Base-by-base conservation (phyloP, 371 early-diverging fungal genomes). In the Lichtheimia ornata region DNA sequence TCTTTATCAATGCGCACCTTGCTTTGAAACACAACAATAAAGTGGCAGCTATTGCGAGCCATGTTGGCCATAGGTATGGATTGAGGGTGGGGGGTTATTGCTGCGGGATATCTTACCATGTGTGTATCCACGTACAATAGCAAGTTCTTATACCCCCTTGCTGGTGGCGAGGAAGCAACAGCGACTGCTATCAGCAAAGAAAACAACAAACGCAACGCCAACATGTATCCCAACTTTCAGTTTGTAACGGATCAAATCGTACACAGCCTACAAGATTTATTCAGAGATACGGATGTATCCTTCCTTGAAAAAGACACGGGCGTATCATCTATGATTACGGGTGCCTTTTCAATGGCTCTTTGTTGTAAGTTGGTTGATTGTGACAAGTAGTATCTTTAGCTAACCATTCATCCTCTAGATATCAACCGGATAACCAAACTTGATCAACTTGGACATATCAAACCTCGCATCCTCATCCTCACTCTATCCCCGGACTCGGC, bases 1-100 rank as follows among this genome's bases (percentile, higher is more conserved):
- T 93, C 9, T 94, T 93, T 63, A 84, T 95, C 58, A 94, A 96
- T 69, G 94, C 95, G 2, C 93, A 94, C 71, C 76, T 96, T 53
- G 91, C 94, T 9, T 79, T 94, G 12, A 89, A 90, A 52, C 87
- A 91, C 50, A 91, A 93, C 59, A 95, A 94, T 71, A 79, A 82
- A 60, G 77, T 96, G 18, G 92, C 87, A 0, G 88, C 92, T 1
- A 86, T 96, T 13, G 94, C 92, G 2, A 80, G 87, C 66, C 88
- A 88, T 69, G 69, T 73, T 35, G 81, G 77, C 0, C 71, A 80
- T 56, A 75, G 79, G 79, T 75, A 55, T n/a, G 47, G 14, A 20
- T 40, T 20, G 45, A 45, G 13, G 3, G 1, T 3, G 11, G 15
- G 22, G 9, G 25, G 12, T 14, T n/a, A n/a, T n/a, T 56, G 35